A percentile compares a stretch with the other conserved stretches of the same genome.
These are phyloP conservation scores for Vanrija sp. DNA, from an alignment of 1,284 basidiomycete genomes.

Conservation along the genomic window DNA sequence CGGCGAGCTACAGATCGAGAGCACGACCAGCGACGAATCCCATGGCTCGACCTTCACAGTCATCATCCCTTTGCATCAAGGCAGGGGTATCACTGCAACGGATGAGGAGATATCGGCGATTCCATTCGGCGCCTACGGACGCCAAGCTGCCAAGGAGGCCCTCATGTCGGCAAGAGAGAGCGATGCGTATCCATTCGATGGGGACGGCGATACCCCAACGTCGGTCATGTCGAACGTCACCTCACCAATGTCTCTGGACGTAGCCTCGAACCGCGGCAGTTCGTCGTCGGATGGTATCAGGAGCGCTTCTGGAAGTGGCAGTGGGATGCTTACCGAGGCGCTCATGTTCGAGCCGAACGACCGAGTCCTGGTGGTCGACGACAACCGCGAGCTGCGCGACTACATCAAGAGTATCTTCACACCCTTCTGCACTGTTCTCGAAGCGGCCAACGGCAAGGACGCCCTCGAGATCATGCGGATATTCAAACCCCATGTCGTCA, in stretches of 20 bases:
- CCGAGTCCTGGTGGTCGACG: constrained; percentile 28
- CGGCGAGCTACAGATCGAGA: constrained; percentile 42
- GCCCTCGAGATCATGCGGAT: constrained; percentile 34
- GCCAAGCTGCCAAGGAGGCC: background rate
- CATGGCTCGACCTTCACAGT: constrained; percentile 17
- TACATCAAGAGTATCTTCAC: constrained; percentile 41
- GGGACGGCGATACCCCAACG: background rate
- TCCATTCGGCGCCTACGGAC: background rate
- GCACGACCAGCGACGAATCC: background rate
- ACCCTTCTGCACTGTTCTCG: constrained; percentile 44
- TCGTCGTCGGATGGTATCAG: background rate
- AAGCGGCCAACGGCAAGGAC: constrained; percentile 45
- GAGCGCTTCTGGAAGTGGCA: constrained; percentile 5
- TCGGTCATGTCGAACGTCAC: background rate
- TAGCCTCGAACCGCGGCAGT: too few species aligned
- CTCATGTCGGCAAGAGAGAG: constrained; percentile 3
- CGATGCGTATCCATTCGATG: background rate
- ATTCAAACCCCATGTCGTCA: constrained; percentile 30
- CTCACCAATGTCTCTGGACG: too few species aligned
- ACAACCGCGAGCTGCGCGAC: constrained; percentile 38
- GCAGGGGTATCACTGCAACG: too few species aligned
- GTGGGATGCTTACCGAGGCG: background rate
- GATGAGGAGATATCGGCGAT: background rate
- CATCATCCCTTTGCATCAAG: constrained; percentile 2
- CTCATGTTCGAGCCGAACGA: constrained; percentile 29